Conservation (phyloP, 2,329 filamentous ascomycete genomes). For the Ceratocystis lukuohia region DNA sequence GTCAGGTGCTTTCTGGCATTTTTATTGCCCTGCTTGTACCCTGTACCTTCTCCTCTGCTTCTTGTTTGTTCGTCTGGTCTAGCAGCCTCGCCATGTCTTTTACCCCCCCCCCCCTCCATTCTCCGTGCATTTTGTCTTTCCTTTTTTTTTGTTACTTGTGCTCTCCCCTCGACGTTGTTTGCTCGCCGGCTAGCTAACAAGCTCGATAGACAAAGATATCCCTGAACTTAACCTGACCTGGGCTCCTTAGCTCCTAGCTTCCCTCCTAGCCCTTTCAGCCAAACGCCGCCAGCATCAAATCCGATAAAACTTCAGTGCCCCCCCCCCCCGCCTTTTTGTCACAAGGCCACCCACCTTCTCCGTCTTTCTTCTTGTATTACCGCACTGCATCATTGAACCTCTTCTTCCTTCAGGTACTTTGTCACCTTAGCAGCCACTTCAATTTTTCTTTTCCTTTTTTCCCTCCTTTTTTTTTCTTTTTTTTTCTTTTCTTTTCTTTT, state of each 20-base stretch:
- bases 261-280: conserved; percentile 10
- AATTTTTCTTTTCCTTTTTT: conserved; percentile 5
- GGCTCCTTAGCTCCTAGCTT: background rate
- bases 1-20: background rate
- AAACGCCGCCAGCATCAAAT: conserved; percentile 12
- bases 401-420: conserved; percentile 14
- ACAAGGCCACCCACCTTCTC: conserved; percentile 14
- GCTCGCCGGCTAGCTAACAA: background rate
- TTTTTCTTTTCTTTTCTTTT: conserved; percentile 9
- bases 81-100: background rate
- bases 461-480: background rate
- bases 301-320: conserved; percentile 12
- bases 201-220: conserved; percentile 1
- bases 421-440: conserved; percentile 5
- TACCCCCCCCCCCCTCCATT: background rate
- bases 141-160: background rate
- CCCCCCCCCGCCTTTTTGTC: conserved; percentile 12
- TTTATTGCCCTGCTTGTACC: background rate
- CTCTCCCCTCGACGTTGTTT: background rate
- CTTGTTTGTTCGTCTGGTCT: background rate
- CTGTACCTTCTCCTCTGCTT: background rate
- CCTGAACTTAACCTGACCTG: background rate
- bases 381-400: conserved; percentile 7
- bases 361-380: conserved; percentile 13
- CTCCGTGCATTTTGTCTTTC: background rate